Conservation (phyloP, 345 rosid genomes). For the Atalantia buxifolia region DNA sequence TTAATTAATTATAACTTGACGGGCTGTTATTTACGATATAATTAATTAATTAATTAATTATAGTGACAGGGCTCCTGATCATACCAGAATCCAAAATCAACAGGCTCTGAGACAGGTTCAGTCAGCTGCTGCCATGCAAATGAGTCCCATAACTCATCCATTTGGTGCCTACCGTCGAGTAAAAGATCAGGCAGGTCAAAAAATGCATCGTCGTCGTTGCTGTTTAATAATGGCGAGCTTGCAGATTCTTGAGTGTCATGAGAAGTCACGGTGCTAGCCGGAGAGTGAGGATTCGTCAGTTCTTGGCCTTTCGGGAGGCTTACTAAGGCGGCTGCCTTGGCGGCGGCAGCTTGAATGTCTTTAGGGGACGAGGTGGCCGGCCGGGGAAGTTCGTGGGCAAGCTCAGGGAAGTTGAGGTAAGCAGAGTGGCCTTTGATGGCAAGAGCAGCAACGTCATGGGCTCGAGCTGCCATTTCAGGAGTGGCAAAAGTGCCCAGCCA, state of each 20-base stretch:
- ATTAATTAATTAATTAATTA: neutral
- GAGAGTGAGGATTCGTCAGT: slow-evolving; percentile 27
- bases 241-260: slow-evolving; percentile 30
- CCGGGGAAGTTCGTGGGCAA: slow-evolving; percentile 58
- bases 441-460: slow-evolving; percentile 86
- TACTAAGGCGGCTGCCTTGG: slow-evolving; percentile 54
- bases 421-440: slow-evolving; percentile 74
- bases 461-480: slow-evolving; percentile 96
- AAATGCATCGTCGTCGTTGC: slow-evolving; percentile 51
- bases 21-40: neutral
- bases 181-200: slow-evolving; percentile 69
- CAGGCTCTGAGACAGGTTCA: slow-evolving; percentile 19
- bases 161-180: slow-evolving; percentile 29
- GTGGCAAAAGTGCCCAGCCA: slow-evolving; percentile 91
- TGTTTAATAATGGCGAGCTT: slow-evolving; percentile 13
- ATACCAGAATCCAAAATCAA: slow-evolving; percentile 19
- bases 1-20: neutral
- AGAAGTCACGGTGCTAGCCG: slow-evolving; percentile 26
- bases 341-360: slow-evolving; percentile 87
- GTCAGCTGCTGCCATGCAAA: slow-evolving; percentile 35
- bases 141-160: slow-evolving; percentile 45
- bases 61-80: slow-evolving; percentile 24
- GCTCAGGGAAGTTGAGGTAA: slow-evolving; percentile 75
- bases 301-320: slow-evolving; percentile 8
- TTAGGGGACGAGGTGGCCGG: slow-evolving; percentile 64